A percentile compares a stretch with the other conserved stretches of the same genome.
phyloP scores from a whole-genome alignment of 2,329 filamentous ascomycete genomes.

The Calonectria pseudoreteaudii region DNA sequence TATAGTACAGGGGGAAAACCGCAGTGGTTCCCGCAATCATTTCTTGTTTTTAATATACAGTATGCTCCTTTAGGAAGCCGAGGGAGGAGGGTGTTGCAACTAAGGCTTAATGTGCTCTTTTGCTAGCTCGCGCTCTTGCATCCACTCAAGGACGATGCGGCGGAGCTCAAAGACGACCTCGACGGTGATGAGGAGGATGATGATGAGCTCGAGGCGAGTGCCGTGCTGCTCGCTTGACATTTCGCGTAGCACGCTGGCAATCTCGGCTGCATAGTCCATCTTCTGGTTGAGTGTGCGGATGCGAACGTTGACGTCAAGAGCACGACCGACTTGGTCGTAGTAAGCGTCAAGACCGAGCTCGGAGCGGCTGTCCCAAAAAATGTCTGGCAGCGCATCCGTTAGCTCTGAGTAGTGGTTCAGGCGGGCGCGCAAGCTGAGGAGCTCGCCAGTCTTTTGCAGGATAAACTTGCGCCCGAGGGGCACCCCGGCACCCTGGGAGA shows the following conservation, averaged over 20 bases:
- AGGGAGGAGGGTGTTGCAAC: background rate
- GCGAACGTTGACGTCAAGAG: conserved; percentile 89
- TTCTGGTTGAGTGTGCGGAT: conserved; percentile 95
- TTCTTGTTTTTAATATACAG: background rate
- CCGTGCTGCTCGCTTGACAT: conserved; percentile 92
- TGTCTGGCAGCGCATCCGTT: conserved; percentile 92
- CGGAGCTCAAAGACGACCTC: conserved; percentile 91
- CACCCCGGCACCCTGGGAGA: conserved; percentile 71
- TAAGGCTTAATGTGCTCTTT: conserved; percentile 22
- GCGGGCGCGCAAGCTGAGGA: conserved; percentile 89
- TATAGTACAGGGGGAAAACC: conserved; percentile 15
- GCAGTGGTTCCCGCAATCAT: conserved; percentile 8
- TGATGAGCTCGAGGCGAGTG: conserved; percentile 91
- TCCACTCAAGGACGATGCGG: conserved; percentile 75
- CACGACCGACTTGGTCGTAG: conserved; percentile 92
- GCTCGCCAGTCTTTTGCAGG: conserved; percentile 91
- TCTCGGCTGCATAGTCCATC: conserved; percentile 98
- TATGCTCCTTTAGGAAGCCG: background rate
- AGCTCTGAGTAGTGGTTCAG: conserved; percentile 97
- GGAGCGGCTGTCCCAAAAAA: conserved; percentile 94
- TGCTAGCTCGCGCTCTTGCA: conserved; percentile 49
- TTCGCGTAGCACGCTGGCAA: conserved; percentile 88
- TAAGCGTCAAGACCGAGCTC: conserved; percentile 93
- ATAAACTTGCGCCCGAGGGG: conserved; percentile 77
- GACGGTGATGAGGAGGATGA: conserved; percentile 91